Evolutionary conservation across 176 grass and related monocot species (phyloP).

Genomic region (Pontederia crassipes): DNA sequence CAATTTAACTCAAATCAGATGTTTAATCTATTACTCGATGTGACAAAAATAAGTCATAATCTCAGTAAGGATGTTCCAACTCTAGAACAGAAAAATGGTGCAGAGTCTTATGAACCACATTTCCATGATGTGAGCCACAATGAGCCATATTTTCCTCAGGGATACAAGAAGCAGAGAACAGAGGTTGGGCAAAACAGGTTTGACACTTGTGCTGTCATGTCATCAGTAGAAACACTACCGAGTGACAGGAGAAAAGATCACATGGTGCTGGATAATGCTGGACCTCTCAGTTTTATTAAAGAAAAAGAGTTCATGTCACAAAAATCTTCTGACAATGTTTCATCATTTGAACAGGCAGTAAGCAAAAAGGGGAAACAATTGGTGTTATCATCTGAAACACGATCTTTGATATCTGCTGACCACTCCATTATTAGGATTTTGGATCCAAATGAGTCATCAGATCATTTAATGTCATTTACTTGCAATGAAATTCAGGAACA

Average conservation of each 20-base stretch:
- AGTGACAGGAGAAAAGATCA: constrained; percentile 21
- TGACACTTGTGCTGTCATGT: constrained; percentile 18
- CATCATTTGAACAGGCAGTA: constrained; percentile 15
- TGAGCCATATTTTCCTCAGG: constrained; percentile 22
- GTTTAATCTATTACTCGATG: constrained; percentile 19
- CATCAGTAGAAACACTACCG: constrained; percentile 9
- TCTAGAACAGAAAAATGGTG: constrained; percentile 18
- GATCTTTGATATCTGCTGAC: background rate
- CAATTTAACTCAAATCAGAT: constrained; percentile 18
- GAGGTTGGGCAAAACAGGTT: constrained; percentile 21
- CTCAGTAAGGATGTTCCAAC: constrained; percentile 24
- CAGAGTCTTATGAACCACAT: constrained; percentile 12
- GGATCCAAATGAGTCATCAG: no score
- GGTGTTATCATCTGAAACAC: background rate
- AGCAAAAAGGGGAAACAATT: constrained; percentile 19
- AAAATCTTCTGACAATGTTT: constrained; percentile 11
- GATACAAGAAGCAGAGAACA: constrained; percentile 37
- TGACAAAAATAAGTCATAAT: constrained; percentile 42
- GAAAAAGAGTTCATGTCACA: constrained; percentile 31
- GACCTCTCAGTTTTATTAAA: constrained; percentile 24
- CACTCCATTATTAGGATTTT: no score
- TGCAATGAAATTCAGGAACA: no score
- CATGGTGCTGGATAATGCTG: constrained; percentile 15
- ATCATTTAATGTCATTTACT: no score
- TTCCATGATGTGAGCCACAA: constrained; percentile 6